phyloP scores from a whole-genome alignment of 805 yeast genomes.

The Candida ipomoeae region DNA sequence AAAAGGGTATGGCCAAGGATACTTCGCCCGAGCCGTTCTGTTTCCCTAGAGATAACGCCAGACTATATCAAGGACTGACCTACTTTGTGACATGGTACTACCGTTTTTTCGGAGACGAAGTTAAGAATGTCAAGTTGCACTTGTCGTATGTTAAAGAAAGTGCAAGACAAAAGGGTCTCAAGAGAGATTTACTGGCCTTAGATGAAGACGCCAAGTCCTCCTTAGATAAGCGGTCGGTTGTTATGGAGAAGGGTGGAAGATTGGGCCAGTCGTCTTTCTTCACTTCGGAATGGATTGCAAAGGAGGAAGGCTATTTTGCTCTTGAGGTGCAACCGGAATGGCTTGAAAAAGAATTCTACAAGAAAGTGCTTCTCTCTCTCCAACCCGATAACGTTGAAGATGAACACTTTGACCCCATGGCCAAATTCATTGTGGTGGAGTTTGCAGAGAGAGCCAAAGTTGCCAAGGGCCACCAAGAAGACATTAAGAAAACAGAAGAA shows the following conservation, averaged over 20 bases:
- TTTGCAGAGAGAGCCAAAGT: conserved; percentile 53
- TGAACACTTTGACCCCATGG: conserved; percentile 59
- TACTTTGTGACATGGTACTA: conserved; percentile 84
- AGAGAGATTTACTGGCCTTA: conserved; percentile 28
- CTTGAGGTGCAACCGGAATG: conserved; percentile 59
- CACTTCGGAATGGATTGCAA: conserved; percentile 66
- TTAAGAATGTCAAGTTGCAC: conserved; percentile 61
- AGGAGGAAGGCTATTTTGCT: conserved; percentile 60
- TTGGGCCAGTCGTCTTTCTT: conserved; percentile 46
- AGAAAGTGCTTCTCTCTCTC: conserved; percentile 59
- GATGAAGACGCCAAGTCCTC: conserved; percentile 10
- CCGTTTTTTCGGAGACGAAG: conserved; percentile 52
- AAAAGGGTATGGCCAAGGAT: conserved; percentile 58
- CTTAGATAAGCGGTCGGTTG: conserved; percentile 26
- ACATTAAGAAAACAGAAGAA: conserved; percentile 37
- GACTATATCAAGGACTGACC: conserved; percentile 54
- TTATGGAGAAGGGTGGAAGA: conserved; percentile 37
- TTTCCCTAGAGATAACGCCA: conserved; percentile 62
- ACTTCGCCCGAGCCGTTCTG: conserved; percentile 75
- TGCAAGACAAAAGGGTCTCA: conserved; percentile 52
- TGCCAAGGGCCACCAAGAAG: conserved; percentile 42
- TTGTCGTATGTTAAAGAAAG: conserved; percentile 60
- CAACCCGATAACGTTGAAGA: conserved; percentile 68
- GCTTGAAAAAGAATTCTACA: conserved; percentile 50
- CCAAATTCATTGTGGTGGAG: conserved; percentile 40